Percentiles rank a stretch among this genome's conserved stretches.
phyloP scores from a whole-genome alignment of 225 moss, liverwort and hornwort genomes.

The Climacium dendroides region DNA sequence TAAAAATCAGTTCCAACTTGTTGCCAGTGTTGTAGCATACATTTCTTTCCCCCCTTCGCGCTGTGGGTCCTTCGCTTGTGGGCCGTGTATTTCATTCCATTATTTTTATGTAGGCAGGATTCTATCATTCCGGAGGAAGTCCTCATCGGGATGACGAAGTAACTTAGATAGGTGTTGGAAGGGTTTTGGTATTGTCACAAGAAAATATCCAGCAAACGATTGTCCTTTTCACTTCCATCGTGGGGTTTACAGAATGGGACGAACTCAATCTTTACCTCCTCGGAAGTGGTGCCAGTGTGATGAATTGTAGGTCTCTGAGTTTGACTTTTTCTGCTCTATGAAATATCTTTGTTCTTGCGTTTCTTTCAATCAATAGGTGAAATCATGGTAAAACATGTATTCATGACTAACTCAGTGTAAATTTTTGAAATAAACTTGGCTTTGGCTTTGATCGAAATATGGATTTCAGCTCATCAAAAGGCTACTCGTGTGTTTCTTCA shows the following conservation, averaged over 20 bases:
- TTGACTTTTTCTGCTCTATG: background rate
- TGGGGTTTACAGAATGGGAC: background rate
- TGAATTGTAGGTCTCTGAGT: background rate
- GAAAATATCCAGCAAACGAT: background rate
- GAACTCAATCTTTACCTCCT: background rate
- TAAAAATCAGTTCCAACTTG: background rate
- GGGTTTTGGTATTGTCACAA: background rate
- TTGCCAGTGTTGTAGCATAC: conserved; percentile 15
- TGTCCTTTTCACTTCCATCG: background rate
- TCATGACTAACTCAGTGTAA: background rate
- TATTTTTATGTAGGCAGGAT: background rate
- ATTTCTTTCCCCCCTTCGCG: background rate
- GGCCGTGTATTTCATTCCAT: conserved; percentile 9
- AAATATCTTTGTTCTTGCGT: background rate
- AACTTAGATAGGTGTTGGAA: background rate
- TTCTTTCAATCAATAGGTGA: background rate
- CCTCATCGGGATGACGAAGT: background rate
- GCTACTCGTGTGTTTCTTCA: background rate
- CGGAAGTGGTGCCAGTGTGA: background rate
- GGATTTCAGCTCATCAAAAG: background rate
- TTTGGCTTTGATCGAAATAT: background rate
- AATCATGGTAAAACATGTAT: background rate
- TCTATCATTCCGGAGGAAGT: background rate
- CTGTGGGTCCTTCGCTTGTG: background rate
- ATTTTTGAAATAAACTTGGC: background rate